Base-by-base conservation (phyloP, 331 rosid genomes). In the Pyracantha coccinea region DNA sequence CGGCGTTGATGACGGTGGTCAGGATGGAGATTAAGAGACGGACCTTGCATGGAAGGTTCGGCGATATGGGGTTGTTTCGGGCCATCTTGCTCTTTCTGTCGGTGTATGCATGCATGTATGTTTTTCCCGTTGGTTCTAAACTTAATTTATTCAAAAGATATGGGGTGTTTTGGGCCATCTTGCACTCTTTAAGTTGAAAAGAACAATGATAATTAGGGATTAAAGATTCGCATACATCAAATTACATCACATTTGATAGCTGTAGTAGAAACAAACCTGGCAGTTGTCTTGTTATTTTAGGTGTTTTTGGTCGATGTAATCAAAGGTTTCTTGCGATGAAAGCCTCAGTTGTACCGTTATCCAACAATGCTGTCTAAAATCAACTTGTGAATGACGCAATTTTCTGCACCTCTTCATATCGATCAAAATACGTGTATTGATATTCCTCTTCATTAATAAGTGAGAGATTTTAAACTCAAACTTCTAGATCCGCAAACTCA, bases 21-120 rank as follows among this genome's bases (percentile, higher is more conserved):
- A 41, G 7, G 45, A 28, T 11, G 12, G 32, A 8, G 57, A 50
- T 2, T 60, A 62, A 17, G 10, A 73, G 52, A 9, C 83, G 64
- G 27, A 64, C 65, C 57, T 68, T 69, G 69, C 77, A 75, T 62
- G 83, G 71, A 35, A 79, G 53, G 32, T 23, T 15, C 21, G 54
- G 71, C 55, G 54, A 66, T 66, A 32, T 4, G 41, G 16, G 21
- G 25, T 23, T 29, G 68, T 19, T 55, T 66, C 4, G n/a, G 54
- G 55, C 7, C 58, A 53, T 53, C 58, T 53, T 53, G 58, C n/a
- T 53, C 20, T 52, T 52, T 53, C 58, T 8, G 23, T 53, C 52
- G 19, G 52, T 45, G 52, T 45, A 13, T 44, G 52, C 52, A 13
- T 13, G 52, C 52, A 41, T 12, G 45, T 38, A 33, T 33, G 44